Evolutionary conservation across 106 monocot genomes (phyloP).

Genomic region (Allium fistulosum): DNA sequence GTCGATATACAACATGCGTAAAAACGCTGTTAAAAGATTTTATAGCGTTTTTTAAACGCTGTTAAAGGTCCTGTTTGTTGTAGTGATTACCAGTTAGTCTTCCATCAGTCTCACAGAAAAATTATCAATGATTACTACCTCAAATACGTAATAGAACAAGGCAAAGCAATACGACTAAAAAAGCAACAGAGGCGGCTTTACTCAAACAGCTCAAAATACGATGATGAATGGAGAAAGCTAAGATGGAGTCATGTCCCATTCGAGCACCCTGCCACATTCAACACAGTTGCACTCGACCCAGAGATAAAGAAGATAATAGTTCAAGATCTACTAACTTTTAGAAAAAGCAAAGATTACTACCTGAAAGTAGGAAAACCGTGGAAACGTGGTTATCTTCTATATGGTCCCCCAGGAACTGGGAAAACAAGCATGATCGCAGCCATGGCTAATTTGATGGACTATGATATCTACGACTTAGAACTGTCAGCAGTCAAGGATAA

Average conservation of each 20-base stretch:
- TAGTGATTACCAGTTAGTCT: conserved; percentile 25
- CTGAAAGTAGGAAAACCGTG: conserved; percentile 25
- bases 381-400: conserved; percentile 40
- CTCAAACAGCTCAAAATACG: conserved; percentile 17
- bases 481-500: conserved; percentile 29
- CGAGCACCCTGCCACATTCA: conserved; percentile 39
- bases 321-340: conserved; percentile 22
- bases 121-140: conserved; percentile 19
- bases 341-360: conserved; percentile 29
- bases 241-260: conserved; percentile 31
- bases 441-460: conserved; percentile 32
- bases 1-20: too few relatives aligned
- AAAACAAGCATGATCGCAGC: conserved; percentile 24
- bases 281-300: conserved; percentile 37
- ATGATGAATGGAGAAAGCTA: conserved; percentile 1
- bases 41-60: too few relatives aligned
- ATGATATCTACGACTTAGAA: conserved; percentile 30
- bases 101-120: conserved; percentile 23
- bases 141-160: conserved; percentile 16
- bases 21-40: too few relatives aligned
- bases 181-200: conserved; percentile 25
- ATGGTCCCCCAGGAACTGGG: conserved; percentile 27
- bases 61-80: too few relatives aligned
- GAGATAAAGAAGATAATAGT: conserved; percentile 22
- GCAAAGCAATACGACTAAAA: conserved; percentile 8